Evolutionary conservation across 805 yeast genomes (phyloP), one percentile per base, ranked within the genome.

Genomic region (Saturnispora gosingensis): DNA sequence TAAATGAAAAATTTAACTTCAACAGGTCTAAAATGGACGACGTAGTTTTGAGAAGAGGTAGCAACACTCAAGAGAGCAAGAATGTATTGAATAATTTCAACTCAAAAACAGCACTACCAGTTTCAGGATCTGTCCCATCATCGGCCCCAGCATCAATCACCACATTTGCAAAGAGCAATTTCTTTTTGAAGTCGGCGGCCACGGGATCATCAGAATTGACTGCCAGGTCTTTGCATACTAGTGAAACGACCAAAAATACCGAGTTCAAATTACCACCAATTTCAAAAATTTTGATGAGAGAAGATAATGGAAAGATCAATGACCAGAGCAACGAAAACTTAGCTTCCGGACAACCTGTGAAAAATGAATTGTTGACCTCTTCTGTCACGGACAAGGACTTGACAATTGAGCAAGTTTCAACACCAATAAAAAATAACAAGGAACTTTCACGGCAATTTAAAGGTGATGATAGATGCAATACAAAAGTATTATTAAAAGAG

Each of bases 201-300:
- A 13, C 34, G 3, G 34, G 34, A 30, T 30, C 30, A 24, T 8
- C 30, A 40, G 18, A 40, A 13, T 24, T 16, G 22, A 40, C 44
- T 3, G 32, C 45, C 28, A 22, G 27, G 8, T 16, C 49, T 5
- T 36, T 36, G 24, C 40, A 48, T 15, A 51, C 54, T 27, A 30
- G 46, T 15, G 27, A 40, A 16, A 38, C 35, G 7, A 47, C 11
- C 4, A 47, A 28, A 18, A n/a, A 38, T 7, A 36, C 38, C 24
- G 58, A 50, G 22, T 54, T 57, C 32, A 63, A 55, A 50, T 48
- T 65, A 22, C 69, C 69, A 5, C 69, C 69, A 10, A 50, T 65
- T 15, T 64, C 68, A 4, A 59, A 60, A 22, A 20, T 46, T 18
- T 25, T 50, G 16, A 11, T n/a, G n/a, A 45, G 22, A n/a, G 40